Conservation (phyloP, 1,284 basidiomycete genomes). For the Ustilago bromivora region DNA sequence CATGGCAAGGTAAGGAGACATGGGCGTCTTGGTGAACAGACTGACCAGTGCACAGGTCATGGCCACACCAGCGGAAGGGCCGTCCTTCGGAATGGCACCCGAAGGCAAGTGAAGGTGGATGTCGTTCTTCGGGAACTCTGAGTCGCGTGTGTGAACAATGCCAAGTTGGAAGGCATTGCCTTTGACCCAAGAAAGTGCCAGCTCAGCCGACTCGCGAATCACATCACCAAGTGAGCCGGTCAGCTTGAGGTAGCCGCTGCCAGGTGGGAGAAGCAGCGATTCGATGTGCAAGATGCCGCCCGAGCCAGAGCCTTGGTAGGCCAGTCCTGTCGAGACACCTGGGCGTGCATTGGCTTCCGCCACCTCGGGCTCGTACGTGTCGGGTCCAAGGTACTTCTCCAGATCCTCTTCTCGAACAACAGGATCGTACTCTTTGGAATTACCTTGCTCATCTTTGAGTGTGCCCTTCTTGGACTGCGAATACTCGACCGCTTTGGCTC, state of each 20-base stretch:
- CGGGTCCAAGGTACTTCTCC: slow-evolving; percentile 85
- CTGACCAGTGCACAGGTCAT: slow-evolving; percentile 88
- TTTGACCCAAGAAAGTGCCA: slow-evolving; percentile 79
- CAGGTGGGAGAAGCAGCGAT: slow-evolving; percentile 78
- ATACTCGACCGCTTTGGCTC: slow-evolving; percentile 78
- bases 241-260: slow-evolving; percentile 78
- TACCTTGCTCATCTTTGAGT: slow-evolving; percentile 53
- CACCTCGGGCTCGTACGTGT: slow-evolving; percentile 84
- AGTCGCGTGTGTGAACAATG: slow-evolving; percentile 77
- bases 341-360: slow-evolving; percentile 79
- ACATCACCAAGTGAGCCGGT: slow-evolving; percentile 79
- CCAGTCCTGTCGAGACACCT: slow-evolving; percentile 82
- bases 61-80: slow-evolving; percentile 84
- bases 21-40: slow-evolving; percentile 79
- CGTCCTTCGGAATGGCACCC: slow-evolving; percentile 90
- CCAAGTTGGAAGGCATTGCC: slow-evolving; percentile 83
- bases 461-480: slow-evolving; percentile 77
- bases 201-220: slow-evolving; percentile 87
- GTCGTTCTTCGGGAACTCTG: slow-evolving; percentile 83
- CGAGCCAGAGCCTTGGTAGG: slow-evolving; percentile 87
- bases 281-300: slow-evolving; percentile 87
- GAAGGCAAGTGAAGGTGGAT: slow-evolving; percentile 88
- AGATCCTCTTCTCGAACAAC: slow-evolving; percentile 79
- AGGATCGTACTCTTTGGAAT: slow-evolving; percentile 74
- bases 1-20: slow-evolving; percentile 65